A percentile compares a stretch with the other conserved stretches of the same genome.
Evolutionary conservation across 345 rosid genomes (phyloP).

Genomic region (Lepidium africanum): DNA sequence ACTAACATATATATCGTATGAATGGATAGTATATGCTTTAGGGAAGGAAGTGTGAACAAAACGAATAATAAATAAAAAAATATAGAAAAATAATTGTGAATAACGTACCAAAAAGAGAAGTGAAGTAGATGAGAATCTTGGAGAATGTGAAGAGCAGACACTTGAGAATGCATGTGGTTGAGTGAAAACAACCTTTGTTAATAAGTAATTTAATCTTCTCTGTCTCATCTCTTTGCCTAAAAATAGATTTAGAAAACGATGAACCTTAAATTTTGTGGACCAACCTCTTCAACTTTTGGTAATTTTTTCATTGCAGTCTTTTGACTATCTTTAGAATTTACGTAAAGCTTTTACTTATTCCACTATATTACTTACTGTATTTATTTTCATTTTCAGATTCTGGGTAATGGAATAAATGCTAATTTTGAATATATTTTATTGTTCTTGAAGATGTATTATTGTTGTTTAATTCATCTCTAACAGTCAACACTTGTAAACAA

Average conservation of each 20-base stretch:
- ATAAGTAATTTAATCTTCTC: slow-evolving; percentile 49
- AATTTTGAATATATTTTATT: not conserved
- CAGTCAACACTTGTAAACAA: slow-evolving; percentile 30
- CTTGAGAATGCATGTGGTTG: slow-evolving; percentile 73
- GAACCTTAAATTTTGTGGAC: slow-evolving; percentile 65
- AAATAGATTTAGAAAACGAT: slow-evolving; percentile 40
- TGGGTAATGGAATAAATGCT: slow-evolving; percentile 19
- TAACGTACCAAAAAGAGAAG: slow-evolving; percentile 22
- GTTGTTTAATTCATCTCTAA: slow-evolving; percentile 30
- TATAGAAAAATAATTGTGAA: not conserved
- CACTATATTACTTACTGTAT: not conserved
- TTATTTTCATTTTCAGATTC: not conserved
- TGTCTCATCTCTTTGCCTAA: slow-evolving; percentile 45
- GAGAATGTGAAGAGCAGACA: slow-evolving; percentile 36
- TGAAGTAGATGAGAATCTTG: slow-evolving; percentile 22
- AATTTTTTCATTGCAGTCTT: slow-evolving; percentile 51
- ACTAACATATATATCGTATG: too few species aligned
- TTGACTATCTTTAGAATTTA: slow-evolving; percentile 42
- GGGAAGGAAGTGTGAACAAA: slow-evolving; percentile 14
- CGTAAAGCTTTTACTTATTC: slow-evolving; percentile 18
- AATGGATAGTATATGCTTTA: slow-evolving; percentile 1
- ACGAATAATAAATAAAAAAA: slow-evolving; percentile 1
- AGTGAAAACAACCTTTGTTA: slow-evolving; percentile 58
- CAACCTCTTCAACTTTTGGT: slow-evolving; percentile 37
- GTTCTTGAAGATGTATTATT: not conserved